Evolutionary conservation across 2,329 filamentous ascomycete species (phyloP), one percentile per base, ranked within the genome.

Genomic region (Fusarium torulosum): DNA sequence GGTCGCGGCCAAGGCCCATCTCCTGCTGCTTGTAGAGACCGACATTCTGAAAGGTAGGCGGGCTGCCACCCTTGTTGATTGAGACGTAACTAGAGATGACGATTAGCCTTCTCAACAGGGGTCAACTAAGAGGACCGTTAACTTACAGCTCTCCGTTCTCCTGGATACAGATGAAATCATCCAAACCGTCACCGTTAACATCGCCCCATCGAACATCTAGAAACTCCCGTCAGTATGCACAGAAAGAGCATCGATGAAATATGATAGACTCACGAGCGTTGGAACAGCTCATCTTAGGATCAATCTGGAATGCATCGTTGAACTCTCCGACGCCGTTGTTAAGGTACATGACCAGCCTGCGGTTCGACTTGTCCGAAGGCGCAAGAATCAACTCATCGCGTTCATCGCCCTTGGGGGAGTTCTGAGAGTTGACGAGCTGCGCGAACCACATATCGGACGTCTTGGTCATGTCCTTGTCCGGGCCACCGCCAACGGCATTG

Each of bases 11-110:
- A 8, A 53, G 50, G 8, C 50, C 50, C 50, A 53, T 53, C 20
- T 53, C 50, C 20, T 53, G 50, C 19, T 25, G 17, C 50, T 53
- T 53, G 50, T 53, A 53, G 29, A 53, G 13, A 7, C 50, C 50
- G 7, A 53, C 50, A 7, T 44, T 53, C 17, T 35, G 29, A 8
- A 53, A 53, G 6, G 40, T 37, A 15, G 50, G 50, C 3, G 50
- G 50, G 13, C 21, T 53, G 23, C 50, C 50, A 13, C 50, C 38
- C 20, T 53, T 53, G 29, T 53, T 44, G 19, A 53, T 53, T 10
- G 50, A 53, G 9, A 53, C 50, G 20, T 53, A 53, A 14, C 50
- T 53, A 17, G 4, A 43, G 20, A 20, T 4, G 20, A 10, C 2
- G 4, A 19, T 53, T 27, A 53, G 38, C 29, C 5, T 11, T 19